Conservation (phyloP, 2,329 filamentous ascomycete species). For the Lachnellula occidentalis region DNA sequence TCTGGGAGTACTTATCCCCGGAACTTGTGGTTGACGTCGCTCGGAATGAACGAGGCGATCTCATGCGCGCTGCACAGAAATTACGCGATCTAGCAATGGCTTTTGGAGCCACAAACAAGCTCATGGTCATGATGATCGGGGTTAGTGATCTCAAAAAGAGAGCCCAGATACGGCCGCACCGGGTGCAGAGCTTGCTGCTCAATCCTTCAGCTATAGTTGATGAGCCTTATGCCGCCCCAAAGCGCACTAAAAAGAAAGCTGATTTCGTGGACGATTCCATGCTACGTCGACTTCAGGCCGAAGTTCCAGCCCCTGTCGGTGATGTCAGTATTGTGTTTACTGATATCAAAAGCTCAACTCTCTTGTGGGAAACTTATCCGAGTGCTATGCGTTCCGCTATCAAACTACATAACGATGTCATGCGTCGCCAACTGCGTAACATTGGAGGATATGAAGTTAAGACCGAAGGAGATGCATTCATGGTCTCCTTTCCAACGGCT, state of each 20-base stretch:
- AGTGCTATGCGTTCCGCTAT: slow-evolving; percentile 95
- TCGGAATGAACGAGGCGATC: slow-evolving; percentile 75
- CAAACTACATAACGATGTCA: slow-evolving; percentile 94
- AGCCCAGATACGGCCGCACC: slow-evolving; percentile 63
- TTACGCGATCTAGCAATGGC: slow-evolving; percentile 91
- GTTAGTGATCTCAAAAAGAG: slow-evolving; percentile 85
- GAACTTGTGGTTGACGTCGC: slow-evolving; percentile 90
- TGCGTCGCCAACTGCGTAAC: slow-evolving; percentile 85
- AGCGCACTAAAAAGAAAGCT: slow-evolving; percentile 60
- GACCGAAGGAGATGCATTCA: slow-evolving; percentile 98
- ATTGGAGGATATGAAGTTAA: slow-evolving; percentile 99
- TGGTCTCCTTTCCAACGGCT: slow-evolving; percentile 96
- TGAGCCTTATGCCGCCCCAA: slow-evolving; percentile 60
- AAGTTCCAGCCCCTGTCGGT: slow-evolving; percentile 85
- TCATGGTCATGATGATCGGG: slow-evolving; percentile 99
- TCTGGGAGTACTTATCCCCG: slow-evolving; percentile 91
- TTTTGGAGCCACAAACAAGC: slow-evolving; percentile 88
- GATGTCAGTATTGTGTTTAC: slow-evolving; percentile 95
- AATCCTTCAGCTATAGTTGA: slow-evolving; percentile 70
- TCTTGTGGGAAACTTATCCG: slow-evolving; percentile 91
- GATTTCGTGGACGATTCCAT: slow-evolving; percentile 72
- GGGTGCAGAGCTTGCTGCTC: slow-evolving; percentile 74
- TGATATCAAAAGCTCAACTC: slow-evolving; percentile 97
- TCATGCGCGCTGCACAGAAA: slow-evolving; percentile 94
- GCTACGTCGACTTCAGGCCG: slow-evolving; percentile 78